Base-by-base conservation (phyloP, 495 filamentous ascomycete genomes). In the Hyphodiscus hymeniophilus region DNA sequence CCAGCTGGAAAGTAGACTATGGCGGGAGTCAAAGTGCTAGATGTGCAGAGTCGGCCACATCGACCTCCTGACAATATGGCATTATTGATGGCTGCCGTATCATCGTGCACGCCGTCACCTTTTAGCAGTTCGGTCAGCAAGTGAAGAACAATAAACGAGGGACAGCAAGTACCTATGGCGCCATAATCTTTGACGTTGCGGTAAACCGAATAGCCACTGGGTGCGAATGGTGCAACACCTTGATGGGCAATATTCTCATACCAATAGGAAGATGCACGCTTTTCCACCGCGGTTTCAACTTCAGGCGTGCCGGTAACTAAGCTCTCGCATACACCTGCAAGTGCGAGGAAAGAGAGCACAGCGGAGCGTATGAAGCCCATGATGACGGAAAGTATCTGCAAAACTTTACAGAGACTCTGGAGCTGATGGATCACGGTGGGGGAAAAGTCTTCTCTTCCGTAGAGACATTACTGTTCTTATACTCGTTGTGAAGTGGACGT, bases 61-160 rank as follows among this genome's bases (percentile, higher is more conserved):
- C 78, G 71, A 35, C 65, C 63, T 10, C 76, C 75, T 45, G 61
- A 66, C 31, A 63, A 66, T 30, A 81, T 79, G 2, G 79, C 63
- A 11, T 71, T 67, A 60, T 97, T 87, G 57, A 97, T 73, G 6
- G 71, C 75, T 0, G 68, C 72, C 5, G 81, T 83, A 52, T 86
- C 83, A 50, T 87, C 83, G 20, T 78, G 75, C n/a, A 60, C 54
- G 16, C 83, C 83, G 61, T 86, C 88, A 56, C 90, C 90, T 72
- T 42, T 42, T 28, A 28, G 26, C 10, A 10, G 10, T 10, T 28
- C 26, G 10, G n/a, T 1, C 34, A 4, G 4, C 22, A 23, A 11
- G 35, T 23, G 42, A n/a, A 26, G 21, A 7, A 15, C 13, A 15
- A 3, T 21, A 30, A 33, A 33, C 13, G 6, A n/a, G 28, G 26